These are phyloP conservation scores for Coemansia sp. DNA, from an alignment of 371 early-diverging fungal genomes.

Conservation along the genomic window DNA sequence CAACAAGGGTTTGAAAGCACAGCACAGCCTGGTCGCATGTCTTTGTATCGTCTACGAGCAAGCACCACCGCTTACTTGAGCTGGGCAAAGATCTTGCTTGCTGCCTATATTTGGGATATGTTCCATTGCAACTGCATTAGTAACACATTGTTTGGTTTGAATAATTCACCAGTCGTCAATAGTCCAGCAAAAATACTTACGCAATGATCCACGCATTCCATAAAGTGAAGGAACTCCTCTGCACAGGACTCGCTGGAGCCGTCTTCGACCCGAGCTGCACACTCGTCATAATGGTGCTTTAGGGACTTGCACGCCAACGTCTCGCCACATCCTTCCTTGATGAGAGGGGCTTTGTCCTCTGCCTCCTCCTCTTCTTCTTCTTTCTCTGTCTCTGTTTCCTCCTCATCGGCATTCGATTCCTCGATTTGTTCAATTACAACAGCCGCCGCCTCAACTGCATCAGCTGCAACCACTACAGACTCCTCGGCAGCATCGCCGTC, in stretches of 20 bases:
- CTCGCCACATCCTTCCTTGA: constrained; percentile 42
- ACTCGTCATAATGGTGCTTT: constrained; percentile 49
- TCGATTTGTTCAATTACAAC: constrained; percentile 14
- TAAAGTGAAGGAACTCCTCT: constrained; percentile 53
- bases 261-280: constrained; percentile 47
- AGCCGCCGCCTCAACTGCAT: constrained; percentile 25
- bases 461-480: constrained; percentile 37
- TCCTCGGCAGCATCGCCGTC: constrained; percentile 19
- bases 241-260: constrained; percentile 50
- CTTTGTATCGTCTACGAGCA: neutral
- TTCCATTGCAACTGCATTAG: neutral
- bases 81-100: constrained; percentile 43
- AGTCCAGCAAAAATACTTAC: constrained; percentile 28
- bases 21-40: neutral
- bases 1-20: neutral
- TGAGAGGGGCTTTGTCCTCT: constrained; percentile 34
- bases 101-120: constrained; percentile 30
- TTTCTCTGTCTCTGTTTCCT: constrained; percentile 23
- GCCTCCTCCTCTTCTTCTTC: constrained; percentile 39
- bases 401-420: constrained; percentile 9
- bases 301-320: constrained; percentile 47
- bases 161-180: neutral
- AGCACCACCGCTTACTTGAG: constrained; percentile 26
- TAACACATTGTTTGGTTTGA: neutral
- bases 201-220: constrained; percentile 53